Evolutionary conservation across 129 eudicot species (phyloP).

Genomic region (Deinandra increscens): DNA sequence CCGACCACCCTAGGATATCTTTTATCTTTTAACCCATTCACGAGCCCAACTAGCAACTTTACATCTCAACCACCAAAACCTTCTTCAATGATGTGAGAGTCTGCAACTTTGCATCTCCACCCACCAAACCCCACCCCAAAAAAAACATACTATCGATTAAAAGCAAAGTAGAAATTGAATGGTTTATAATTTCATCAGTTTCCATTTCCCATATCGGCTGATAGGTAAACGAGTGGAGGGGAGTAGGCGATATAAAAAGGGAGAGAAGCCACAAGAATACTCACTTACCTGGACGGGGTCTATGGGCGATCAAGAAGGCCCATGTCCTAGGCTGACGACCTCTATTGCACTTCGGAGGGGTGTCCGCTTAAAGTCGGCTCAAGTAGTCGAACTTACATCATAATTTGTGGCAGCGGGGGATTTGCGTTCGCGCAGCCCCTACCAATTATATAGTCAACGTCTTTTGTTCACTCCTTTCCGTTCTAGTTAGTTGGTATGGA

Average conservation of each 20-base stretch:
- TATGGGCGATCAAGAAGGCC: constrained; percentile 44
- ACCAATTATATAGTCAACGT: background rate
- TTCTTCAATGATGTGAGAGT: too few relatives aligned
- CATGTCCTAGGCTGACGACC: constrained; percentile 53
- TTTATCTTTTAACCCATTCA: too few relatives aligned
- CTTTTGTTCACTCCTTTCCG: too few relatives aligned
- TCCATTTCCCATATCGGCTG: constrained; percentile 21
- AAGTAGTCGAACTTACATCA: constrained; percentile 56
- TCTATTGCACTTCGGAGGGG: constrained; percentile 38
- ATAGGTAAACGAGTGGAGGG: background rate
- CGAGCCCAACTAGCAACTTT: too few relatives aligned
- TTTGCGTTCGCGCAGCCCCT: constrained; percentile 54
- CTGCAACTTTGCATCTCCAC: too few relatives aligned
- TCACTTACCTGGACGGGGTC: constrained; percentile 64
- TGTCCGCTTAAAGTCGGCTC: constrained; percentile 54
- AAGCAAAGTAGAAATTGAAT: too few relatives aligned
- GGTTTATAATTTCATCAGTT: too few relatives aligned
- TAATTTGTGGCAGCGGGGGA: constrained; percentile 52
- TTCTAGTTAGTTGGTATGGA: background rate
- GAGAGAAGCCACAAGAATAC: background rate
- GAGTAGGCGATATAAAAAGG: background rate
- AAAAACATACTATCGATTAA: too few relatives aligned
- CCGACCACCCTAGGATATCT: too few relatives aligned
- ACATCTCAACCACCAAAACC: too few relatives aligned
- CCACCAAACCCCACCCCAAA: too few relatives aligned